These are phyloP conservation scores for Neoboletus subvelutipes DNA, from an alignment of 768 basidiomycete species.

Conservation along the genomic window DNA sequence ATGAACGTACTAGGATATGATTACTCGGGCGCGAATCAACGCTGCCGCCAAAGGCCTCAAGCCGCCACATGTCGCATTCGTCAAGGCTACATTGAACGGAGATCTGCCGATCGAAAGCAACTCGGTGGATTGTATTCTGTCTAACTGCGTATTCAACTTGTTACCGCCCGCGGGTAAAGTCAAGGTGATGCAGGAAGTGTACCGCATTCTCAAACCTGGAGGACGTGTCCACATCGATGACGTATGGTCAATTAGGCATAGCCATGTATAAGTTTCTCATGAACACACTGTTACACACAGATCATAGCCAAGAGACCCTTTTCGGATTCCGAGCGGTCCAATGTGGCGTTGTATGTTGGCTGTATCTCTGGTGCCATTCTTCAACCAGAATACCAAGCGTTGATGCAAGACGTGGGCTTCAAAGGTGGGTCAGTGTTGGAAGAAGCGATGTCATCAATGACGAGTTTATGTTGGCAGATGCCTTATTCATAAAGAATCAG, in stretches of 20 bases:
- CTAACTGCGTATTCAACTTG: slow-evolving; percentile 58
- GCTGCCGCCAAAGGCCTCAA: slow-evolving; percentile 40
- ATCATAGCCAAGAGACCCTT: slow-evolving; percentile 47
- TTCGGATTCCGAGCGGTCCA: slow-evolving; percentile 41
- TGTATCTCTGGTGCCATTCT: slow-evolving; percentile 50
- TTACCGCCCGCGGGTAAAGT: slow-evolving; percentile 43
- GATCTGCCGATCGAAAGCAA: slow-evolving; percentile 47
- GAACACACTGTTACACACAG: slow-evolving; percentile 35
- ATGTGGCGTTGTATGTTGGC: slow-evolving; percentile 41
- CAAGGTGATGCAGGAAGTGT: slow-evolving; percentile 44
- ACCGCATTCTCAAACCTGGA: slow-evolving; percentile 54
- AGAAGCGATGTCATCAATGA: background rate
- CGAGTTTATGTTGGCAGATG: slow-evolving; percentile 30
- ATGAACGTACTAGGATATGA: slow-evolving; percentile 44
- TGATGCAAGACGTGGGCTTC: slow-evolving; percentile 44
- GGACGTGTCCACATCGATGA: slow-evolving; percentile 54
- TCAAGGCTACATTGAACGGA: slow-evolving; percentile 41
- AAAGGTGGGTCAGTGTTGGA: slow-evolving; percentile 28
- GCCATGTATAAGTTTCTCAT: background rate
- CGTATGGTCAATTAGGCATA: slow-evolving; percentile 30
- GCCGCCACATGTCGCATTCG: slow-evolving; percentile 51
- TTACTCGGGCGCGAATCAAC: slow-evolving; percentile 46
- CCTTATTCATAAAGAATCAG: slow-evolving; percentile 38
- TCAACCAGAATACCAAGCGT: slow-evolving; percentile 36
- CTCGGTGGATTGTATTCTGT: slow-evolving; percentile 54